Evolutionary conservation across 306 rosid genomes (phyloP).

Genomic region (Fagus crenata): DNA sequence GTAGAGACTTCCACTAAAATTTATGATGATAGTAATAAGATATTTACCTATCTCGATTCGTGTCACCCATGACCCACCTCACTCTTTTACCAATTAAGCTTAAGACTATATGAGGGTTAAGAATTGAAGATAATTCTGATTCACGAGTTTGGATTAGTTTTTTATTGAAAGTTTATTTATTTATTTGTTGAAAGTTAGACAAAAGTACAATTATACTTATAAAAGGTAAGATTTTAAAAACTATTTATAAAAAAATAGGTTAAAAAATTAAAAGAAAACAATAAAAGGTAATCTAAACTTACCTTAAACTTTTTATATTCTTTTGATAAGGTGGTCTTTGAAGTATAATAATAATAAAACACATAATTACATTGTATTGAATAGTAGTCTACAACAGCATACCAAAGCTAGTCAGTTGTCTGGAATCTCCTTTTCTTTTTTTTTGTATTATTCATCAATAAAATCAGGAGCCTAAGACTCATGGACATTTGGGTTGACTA

Average conservation of each 20-base stretch:
- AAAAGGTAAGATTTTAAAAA: no score
- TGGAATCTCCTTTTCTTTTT: neutral
- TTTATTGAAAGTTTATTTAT: no score
- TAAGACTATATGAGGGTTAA: neutral
- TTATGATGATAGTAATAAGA: no score
- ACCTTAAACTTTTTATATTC: neutral
- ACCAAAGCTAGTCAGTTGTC: neutral
- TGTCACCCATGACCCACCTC: no score
- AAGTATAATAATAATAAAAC: neutral
- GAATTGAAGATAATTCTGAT: neutral
- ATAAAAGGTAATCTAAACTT: neutral
- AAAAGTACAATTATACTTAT: no score
- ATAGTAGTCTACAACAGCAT: neutral
- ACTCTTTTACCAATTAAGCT: no score
- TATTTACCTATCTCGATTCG: no score
- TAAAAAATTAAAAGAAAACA: neutral
- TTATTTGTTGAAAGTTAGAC: no score
- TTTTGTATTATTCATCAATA: neutral
- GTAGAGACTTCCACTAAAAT: no score
- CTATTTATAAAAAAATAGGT: no score
- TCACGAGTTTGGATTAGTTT: no score
- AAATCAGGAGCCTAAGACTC: conserved; percentile 4
- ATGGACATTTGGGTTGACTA: conserved; percentile 1
- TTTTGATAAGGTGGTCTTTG: neutral
- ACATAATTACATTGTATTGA: no score